Evolutionary conservation across 1,139 yeast genomes (phyloP).

Genomic region (Yamadazyma blattariae): DNA sequence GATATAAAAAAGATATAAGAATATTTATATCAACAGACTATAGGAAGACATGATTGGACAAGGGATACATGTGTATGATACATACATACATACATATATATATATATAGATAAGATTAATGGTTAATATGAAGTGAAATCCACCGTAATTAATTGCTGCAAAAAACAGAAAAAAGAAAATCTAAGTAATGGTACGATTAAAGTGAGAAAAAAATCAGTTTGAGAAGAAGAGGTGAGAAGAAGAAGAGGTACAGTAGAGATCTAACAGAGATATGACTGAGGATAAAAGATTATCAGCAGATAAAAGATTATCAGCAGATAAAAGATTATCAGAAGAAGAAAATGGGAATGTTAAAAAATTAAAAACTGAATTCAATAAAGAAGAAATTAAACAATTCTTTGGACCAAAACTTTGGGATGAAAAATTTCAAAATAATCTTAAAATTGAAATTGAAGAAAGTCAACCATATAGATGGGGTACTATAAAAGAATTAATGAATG

Average conservation of each 20-base stretch:
- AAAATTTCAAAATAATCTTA: conserved; percentile 39
- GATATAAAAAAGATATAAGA: no score
- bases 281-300: not conserved
- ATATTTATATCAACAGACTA: no score
- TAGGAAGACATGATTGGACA: no score
- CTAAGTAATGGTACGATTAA: conserved; percentile 2
- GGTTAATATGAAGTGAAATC: no score
- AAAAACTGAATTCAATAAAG: conserved; percentile 22
- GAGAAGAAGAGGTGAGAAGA: conserved; percentile 4
- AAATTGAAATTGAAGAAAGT: conserved; percentile 44
- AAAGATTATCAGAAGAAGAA: not conserved
- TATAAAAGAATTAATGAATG: conserved; percentile 69
- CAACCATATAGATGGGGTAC: conserved; percentile 91
- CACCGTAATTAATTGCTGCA: not conserved
- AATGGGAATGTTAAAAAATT: conserved; percentile 17
- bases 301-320: no score
- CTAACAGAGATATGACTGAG: no score
- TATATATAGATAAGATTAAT: no score
- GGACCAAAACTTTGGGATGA: conserved; percentile 54
- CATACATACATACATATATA: no score
- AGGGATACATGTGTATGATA: no score
- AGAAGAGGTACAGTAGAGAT: no score
- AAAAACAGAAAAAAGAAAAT: not conserved
- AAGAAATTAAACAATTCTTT: conserved; percentile 48
- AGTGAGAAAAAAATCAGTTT: conserved; percentile 3